Base-by-base conservation (phyloP, 306 rosid genomes). In the Mimosa bimucronata region DNA sequence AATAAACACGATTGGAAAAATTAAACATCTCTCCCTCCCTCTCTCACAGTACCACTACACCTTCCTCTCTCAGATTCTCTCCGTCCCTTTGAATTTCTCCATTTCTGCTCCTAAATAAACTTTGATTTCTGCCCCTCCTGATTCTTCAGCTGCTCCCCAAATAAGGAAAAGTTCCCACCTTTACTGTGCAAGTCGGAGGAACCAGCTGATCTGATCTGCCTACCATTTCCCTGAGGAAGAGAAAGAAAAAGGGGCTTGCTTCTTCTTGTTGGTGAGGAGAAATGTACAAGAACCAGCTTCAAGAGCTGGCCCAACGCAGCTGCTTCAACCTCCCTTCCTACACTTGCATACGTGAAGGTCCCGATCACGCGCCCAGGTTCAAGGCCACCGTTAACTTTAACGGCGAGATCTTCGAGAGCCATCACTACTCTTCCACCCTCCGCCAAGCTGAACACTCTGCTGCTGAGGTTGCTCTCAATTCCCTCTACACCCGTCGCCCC, bases 231-330 rank as follows among this genome's bases (percentile, higher is more conserved):
- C 69, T 6, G 73, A 87, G 73, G 31, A 50, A 50, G 80, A 70
- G 85, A 77, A 79, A 71, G 79, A 70, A 65, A 29, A 65, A 29
- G 71, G 68, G 61, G 58, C 21, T 65, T 50, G 16, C 55, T 26
- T n/a, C n/a, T n/a, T n/a, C n/a, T n/a, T n/a, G n/a, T n/a, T n/a
- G n/a, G n/a, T n/a, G 62, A 62, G 90, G 76, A 79, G 94, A 94
- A 95, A 95, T 95, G 98, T 95, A 92, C 85, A 96, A 96, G 90
- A 96, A 96, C 97, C 99, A 95, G 98, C 97, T 95, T 75, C 98
- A 95, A 71, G 98, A 95, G 91, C 94, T 95, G 92, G 98, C 98
- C 53, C 98, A 95, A 79, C 84, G 97, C 83, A 95, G 98, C 88
- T 95, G 98, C 91, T 95, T 95, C 87, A 95, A 92, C 82, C 90